phyloP scores from a whole-genome alignment of 2,329 filamentous ascomycete species.

The Alternaria incomplexa region DNA sequence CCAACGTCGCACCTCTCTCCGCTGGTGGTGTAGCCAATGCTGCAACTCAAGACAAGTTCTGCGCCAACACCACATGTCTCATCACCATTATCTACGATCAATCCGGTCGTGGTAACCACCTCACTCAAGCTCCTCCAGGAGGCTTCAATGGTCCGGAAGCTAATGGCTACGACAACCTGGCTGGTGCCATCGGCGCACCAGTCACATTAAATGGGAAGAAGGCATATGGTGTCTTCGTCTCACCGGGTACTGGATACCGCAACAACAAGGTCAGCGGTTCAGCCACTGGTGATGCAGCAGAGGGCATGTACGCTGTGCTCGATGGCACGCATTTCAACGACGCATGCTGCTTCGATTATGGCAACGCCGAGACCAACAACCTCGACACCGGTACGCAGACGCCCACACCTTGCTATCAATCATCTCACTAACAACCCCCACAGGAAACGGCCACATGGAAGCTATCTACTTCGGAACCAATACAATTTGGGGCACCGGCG shows the following conservation, averaged over 20 bases:
- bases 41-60: constrained; percentile 66
- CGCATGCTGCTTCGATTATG: constrained; percentile 59
- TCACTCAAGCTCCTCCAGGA: constrained; percentile 66
- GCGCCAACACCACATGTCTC: constrained; percentile 65
- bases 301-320: constrained; percentile 67
- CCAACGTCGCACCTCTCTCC: constrained; percentile 58
- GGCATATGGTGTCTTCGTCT: constrained; percentile 68
- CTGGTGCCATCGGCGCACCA: constrained; percentile 65
- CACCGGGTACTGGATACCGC: constrained; percentile 68
- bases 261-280: constrained; percentile 61
- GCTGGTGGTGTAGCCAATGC: constrained; percentile 69
- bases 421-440: background rate
- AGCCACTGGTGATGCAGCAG: constrained; percentile 61
- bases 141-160: constrained; percentile 62
- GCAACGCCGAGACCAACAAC: constrained; percentile 51
- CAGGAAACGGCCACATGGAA: constrained; percentile 69
- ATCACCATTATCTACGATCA: constrained; percentile 72
- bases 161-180: constrained; percentile 66
- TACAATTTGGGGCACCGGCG: constrained; percentile 62
- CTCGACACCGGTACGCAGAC: constrained; percentile 49
- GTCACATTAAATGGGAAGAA: constrained; percentile 66
- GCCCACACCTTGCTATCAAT: background rate
- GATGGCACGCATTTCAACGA: constrained; percentile 67
- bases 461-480: constrained; percentile 68
- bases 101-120: constrained; percentile 66